These are phyloP conservation scores for Chenopodium formosanum DNA, from an alignment of 148 eudicot species.

Conservation along the genomic window DNA sequence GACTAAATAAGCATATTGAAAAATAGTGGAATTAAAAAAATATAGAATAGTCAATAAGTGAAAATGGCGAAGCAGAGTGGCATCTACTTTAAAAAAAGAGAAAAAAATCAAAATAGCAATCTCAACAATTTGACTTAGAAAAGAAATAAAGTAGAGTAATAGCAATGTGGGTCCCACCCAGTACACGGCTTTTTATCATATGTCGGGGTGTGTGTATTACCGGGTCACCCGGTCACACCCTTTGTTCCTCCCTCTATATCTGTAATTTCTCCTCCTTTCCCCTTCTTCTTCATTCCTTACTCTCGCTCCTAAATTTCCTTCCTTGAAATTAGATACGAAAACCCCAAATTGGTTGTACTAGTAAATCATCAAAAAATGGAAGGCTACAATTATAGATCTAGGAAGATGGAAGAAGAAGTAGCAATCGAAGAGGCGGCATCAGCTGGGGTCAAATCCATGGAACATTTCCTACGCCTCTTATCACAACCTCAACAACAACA, in stretches of 20 bases:
- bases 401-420: conserved; percentile 29
- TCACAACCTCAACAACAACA: conserved; percentile 16
- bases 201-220: not conserved
- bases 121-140: not conserved
- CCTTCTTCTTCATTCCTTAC: not conserved
- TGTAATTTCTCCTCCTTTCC: not conserved
- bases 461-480: conserved; percentile 40
- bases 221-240: conserved; percentile 30
- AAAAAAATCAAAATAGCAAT: not conserved
- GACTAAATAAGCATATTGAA: not conserved
- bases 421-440: conserved; percentile 40
- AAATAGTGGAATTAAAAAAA: not conserved
- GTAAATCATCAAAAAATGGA: not conserved
- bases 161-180: not conserved
- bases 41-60: not conserved
- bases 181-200: not conserved
- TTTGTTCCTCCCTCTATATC: conserved; percentile 22
- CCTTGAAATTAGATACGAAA: not conserved
- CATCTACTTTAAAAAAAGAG: not conserved
- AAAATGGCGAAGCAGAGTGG: not conserved
- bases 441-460: conserved; percentile 48
- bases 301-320: not conserved
- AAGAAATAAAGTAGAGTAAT: conserved; percentile 1
- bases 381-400: not conserved
- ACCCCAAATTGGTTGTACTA: too few relatives aligned